Evolutionary conservation across 306 rosid genomes (phyloP).

Genomic region (Macrotyloma uniflorum): DNA sequence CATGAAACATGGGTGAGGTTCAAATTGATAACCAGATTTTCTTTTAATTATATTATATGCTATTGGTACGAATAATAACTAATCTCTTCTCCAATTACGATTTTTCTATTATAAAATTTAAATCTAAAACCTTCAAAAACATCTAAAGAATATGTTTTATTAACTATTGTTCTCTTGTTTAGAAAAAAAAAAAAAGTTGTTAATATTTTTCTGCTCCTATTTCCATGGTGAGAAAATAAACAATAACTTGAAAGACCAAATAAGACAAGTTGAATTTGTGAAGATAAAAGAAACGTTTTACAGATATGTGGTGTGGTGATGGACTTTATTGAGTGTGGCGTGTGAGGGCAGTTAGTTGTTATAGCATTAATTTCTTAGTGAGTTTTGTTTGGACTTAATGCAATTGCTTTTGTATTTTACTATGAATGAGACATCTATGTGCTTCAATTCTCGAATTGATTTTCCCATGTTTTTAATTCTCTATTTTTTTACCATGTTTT

Average conservation of each 20-base stretch:
- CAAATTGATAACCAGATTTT: not conserved
- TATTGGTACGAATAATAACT: too few species aligned
- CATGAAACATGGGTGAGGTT: not conserved
- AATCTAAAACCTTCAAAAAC: too few species aligned
- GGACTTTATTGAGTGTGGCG: not conserved
- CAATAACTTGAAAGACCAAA: not conserved
- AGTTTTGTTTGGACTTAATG: not conserved
- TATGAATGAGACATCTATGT: not conserved
- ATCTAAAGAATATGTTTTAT: too few species aligned
- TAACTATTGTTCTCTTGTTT: too few species aligned
- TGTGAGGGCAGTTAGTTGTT: too few species aligned
- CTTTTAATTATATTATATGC: too few species aligned
- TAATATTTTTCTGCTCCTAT: too few species aligned
- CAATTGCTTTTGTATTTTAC: not conserved
- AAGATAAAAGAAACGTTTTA: not conserved
- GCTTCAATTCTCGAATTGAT: not conserved
- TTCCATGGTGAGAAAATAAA: too few species aligned
- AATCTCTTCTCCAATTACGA: too few species aligned
- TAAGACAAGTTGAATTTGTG: not conserved
- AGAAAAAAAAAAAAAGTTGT: too few species aligned
- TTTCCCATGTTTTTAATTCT: not conserved
- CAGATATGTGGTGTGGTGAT: not conserved
- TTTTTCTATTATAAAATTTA: too few species aligned
- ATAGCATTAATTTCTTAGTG: too few species aligned
- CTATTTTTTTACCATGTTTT: not conserved